Percentiles rank a stretch among this genome's conserved stretches.
phyloP scores from a whole-genome alignment of 2,329 filamentous ascomycete genomes.

The Anthostomella pinea region DNA sequence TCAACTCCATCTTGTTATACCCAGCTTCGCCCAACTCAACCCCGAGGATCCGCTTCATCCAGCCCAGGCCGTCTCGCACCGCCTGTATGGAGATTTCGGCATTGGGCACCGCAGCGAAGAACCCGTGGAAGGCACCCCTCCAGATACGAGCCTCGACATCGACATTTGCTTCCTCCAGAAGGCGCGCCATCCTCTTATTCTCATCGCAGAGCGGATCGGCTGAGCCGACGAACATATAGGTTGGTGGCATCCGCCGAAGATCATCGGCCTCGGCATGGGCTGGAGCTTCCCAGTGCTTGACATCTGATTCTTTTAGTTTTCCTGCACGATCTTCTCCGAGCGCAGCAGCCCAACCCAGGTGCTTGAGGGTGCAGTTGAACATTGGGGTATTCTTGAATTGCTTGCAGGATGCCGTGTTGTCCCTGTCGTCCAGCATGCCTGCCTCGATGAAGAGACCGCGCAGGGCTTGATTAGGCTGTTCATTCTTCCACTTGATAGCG shows the following conservation, averaged over 20 bases:
- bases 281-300: conserved; percentile 17
- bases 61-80: no score
- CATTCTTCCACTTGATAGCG: conserved; percentile 12
- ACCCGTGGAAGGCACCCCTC: conserved; percentile 17
- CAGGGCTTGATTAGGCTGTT: conserved; percentile 7
- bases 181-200: conserved; percentile 5
- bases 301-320: no score
- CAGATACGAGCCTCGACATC: conserved; percentile 10
- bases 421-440: conserved; percentile 17
- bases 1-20: no score
- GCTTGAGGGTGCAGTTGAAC: conserved; percentile 13
- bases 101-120: conserved; percentile 13
- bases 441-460: conserved; percentile 16
- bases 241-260: conserved; percentile 12
- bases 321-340: conserved; percentile 10
- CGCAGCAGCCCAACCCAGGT: conserved; percentile 13
- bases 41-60: no score
- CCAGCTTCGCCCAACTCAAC: no score
- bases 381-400: conserved; percentile 17
- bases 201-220: conserved; percentile 18
- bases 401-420: conserved; percentile 11
- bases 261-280: conserved; percentile 12
- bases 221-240: conserved; percentile 15
- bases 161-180: conserved; percentile 11
- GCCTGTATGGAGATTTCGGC: conserved; percentile 15